Conservation (phyloP, 108 stramenopile genomes). For the Cyclotella distinguenda region DNA sequence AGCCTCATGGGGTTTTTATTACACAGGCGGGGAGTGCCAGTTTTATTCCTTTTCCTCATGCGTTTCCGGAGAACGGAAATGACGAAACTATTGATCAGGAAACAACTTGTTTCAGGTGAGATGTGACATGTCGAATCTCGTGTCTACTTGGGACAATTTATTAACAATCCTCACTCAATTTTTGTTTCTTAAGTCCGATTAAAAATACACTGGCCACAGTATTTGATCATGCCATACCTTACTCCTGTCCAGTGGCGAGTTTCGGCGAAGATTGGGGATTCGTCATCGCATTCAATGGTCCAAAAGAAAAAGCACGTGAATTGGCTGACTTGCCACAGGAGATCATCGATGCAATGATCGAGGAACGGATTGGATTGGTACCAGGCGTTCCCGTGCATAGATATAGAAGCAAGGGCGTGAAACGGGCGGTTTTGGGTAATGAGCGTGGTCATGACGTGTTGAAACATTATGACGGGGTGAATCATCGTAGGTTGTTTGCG, state of each 20-base stretch:
- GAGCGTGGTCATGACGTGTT: conserved; percentile 53
- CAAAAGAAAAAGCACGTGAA: conserved; percentile 4
- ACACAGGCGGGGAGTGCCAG: conserved; percentile 79
- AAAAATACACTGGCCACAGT: conserved; percentile 73
- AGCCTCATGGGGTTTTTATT: conserved; percentile 71
- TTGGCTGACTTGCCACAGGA: conserved; percentile 11
- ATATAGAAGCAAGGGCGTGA: conserved; percentile 24
- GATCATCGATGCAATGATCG: conserved; percentile 50
- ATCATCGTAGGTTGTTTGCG: conserved; percentile 76
- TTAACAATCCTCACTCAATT: too few relatives aligned
- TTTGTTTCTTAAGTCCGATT: conserved; percentile 74
- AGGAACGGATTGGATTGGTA: conserved; percentile 39
- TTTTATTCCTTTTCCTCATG: conserved; percentile 48
- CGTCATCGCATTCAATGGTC: conserved; percentile 75
- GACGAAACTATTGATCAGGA: conserved; percentile 53
- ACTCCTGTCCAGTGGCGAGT: conserved; percentile 73
- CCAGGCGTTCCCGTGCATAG: conserved; percentile 39
- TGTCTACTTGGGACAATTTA: too few relatives aligned
- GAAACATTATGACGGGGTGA: conserved; percentile 78
- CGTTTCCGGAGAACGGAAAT: conserved; percentile 29
- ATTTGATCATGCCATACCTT: conserved; percentile 82
- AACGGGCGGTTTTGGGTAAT: conserved; percentile 1
- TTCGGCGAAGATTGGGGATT: conserved; percentile 92
- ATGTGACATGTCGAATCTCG: too few relatives aligned
- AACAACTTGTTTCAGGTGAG: conserved; percentile 18